A percentile compares a stretch with the other conserved stretches of the same genome.
These are phyloP conservation scores for Malassezia vespertilionis DNA, from an alignment of 1,284 basidiomycete genomes.

Conservation along the genomic window DNA sequence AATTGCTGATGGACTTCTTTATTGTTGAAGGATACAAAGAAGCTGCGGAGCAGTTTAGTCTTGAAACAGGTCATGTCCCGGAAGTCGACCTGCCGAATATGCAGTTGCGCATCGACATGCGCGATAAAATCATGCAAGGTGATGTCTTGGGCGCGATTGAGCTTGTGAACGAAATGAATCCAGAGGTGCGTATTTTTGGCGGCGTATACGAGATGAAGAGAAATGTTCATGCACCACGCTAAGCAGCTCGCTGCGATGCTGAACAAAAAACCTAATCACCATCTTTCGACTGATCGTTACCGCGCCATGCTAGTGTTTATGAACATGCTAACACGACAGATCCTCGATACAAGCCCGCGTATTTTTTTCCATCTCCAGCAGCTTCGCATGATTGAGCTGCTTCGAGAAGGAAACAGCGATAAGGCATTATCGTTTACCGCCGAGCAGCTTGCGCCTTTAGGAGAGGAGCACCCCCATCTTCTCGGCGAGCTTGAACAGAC, in stretches of 20 bases:
- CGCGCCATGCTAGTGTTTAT: background rate
- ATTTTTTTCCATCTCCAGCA: slow-evolving; percentile 88
- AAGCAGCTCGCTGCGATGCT: slow-evolving; percentile 51
- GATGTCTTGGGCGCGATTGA: slow-evolving; percentile 89
- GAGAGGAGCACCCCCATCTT: slow-evolving; percentile 87
- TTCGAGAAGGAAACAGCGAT: slow-evolving; percentile 65
- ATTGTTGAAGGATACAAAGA: slow-evolving; percentile 94
- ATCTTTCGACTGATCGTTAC: slow-evolving; percentile 20
- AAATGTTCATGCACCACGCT: slow-evolving; percentile 98
- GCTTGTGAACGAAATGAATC: slow-evolving; percentile 85
- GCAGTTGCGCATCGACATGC: slow-evolving; percentile 82
- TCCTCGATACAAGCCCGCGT: slow-evolving; percentile 79
- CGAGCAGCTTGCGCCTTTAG: slow-evolving; percentile 80
- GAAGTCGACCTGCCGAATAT: slow-evolving; percentile 76
- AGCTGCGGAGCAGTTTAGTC: slow-evolving; percentile 83
- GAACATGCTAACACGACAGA: slow-evolving; percentile 53
- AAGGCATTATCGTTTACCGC: slow-evolving; percentile 84
- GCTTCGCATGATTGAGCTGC: slow-evolving; percentile 85
- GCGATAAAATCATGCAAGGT: slow-evolving; percentile 82
- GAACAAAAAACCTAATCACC: slow-evolving; percentile 19
- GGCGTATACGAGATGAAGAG: slow-evolving; percentile 17
- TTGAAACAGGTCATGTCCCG: slow-evolving; percentile 67
- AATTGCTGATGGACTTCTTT: slow-evolving; percentile 94
- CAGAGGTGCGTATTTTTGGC: slow-evolving; percentile 64
- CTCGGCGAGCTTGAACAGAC: slow-evolving; percentile 81